These are phyloP conservation scores for Nematodospora anomalae DNA, from an alignment of 1,139 yeast genomes.

Conservation along the genomic window DNA sequence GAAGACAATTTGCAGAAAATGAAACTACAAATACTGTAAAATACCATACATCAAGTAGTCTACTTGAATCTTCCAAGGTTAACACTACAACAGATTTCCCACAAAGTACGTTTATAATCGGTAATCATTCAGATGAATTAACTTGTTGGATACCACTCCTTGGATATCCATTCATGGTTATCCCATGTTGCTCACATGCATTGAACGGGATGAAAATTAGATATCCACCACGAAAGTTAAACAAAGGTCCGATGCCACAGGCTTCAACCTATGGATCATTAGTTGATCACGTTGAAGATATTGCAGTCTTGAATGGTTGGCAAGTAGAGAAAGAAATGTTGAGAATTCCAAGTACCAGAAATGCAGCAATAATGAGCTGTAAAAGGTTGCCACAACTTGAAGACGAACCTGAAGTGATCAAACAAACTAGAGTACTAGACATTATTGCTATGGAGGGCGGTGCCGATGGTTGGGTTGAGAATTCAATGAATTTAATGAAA, in stretches of 20 bases:
- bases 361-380: constrained; percentile 83
- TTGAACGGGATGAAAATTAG: constrained; percentile 74
- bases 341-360: constrained; percentile 92
- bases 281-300: constrained; percentile 78
- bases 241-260: constrained; percentile 5
- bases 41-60: constrained; percentile 47
- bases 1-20: constrained; percentile 45
- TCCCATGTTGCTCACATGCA: constrained; percentile 94
- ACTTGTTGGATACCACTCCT: constrained; percentile 94
- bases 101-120: constrained; percentile 74
- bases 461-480: constrained; percentile 87
- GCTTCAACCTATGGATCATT: constrained; percentile 77
- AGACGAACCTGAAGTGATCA: constrained; percentile 25
- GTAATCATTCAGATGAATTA: constrained; percentile 93
- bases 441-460: constrained; percentile 76
- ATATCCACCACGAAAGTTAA: constrained; percentile 45
- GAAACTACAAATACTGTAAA: constrained; percentile 33
- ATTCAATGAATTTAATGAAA: constrained; percentile 65
- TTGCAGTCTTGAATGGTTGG: constrained; percentile 79
- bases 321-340: constrained; percentile 79
- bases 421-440: constrained; percentile 49
- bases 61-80: constrained; percentile 59
- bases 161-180: constrained; percentile 83
- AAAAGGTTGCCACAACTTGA: constrained; percentile 24
- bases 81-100: constrained; percentile 67